A percentile compares a stretch with the other conserved stretches of the same genome.
These are phyloP conservation scores for Pseudogymnoascus sp. DNA, from an alignment of 2,329 filamentous ascomycete genomes.

Conservation along the genomic window DNA sequence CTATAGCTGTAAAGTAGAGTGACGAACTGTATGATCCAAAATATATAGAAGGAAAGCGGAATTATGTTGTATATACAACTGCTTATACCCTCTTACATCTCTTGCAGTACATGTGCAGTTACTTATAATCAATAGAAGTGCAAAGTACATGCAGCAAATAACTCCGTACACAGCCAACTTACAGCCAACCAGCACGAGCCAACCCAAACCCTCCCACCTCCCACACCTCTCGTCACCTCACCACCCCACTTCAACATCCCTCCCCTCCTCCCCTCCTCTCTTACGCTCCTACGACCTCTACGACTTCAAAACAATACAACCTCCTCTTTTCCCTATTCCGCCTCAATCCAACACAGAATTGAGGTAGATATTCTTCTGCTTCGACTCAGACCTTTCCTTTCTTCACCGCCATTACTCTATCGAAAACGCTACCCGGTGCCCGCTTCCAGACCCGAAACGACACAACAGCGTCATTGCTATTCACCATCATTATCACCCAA, in stretches of 20 bases:
- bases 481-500: conserved; percentile 7
- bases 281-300: background rate
- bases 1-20: background rate
- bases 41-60: background rate
- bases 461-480: conserved; percentile 3
- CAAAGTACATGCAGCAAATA: background rate
- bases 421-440: background rate
- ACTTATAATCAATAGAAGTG: background rate
- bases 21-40: background rate
- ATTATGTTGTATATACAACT: background rate
- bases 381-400: background rate
- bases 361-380: background rate
- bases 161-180: background rate
- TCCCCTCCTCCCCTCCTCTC: conserved; percentile 1
- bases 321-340: background rate
- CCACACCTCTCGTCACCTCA: conserved; percentile 7
- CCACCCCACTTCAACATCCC: conserved; percentile 8
- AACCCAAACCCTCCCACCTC: conserved; percentile 9
- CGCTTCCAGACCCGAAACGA: background rate
- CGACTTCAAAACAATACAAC: background rate
- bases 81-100: background rate
- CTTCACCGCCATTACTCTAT: background rate
- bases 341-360: conserved; percentile 4
- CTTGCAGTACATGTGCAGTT: background rate
- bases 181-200: conserved; percentile 6